phyloP scores from a whole-genome alignment of 805 yeast species.

The Lachancea waltii region DNA sequence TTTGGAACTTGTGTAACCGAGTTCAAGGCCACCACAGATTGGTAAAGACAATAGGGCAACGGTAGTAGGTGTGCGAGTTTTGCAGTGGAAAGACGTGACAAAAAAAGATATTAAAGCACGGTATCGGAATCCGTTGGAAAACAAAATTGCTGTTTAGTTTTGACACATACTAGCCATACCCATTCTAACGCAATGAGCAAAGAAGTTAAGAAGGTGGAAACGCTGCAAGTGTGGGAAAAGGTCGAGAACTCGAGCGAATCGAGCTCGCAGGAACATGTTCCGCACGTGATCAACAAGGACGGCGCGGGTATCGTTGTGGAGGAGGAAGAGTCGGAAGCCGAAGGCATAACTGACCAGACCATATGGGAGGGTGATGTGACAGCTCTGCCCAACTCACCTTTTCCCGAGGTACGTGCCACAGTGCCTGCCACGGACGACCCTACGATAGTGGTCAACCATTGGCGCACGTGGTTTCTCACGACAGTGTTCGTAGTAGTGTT shows the following conservation, averaged over 20 bases:
- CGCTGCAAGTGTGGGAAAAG: not conserved
- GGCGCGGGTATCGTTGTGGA: too few relatives aligned
- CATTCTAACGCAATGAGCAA: conserved; percentile 5
- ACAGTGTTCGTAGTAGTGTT: conserved; percentile 46
- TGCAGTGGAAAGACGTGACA: too few relatives aligned
- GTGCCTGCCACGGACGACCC: conserved; percentile 50
- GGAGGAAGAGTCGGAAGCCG: not conserved
- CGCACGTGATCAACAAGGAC: too few relatives aligned
- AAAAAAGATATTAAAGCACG: too few relatives aligned
- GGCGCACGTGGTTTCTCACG: conserved; percentile 50
- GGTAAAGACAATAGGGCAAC: too few relatives aligned
- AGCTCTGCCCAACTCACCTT: conserved; percentile 26
- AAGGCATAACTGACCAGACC: not conserved
- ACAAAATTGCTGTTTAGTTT: too few relatives aligned
- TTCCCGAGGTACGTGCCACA: conserved; percentile 54
- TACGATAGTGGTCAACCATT: conserved; percentile 41
- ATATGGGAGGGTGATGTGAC: conserved; percentile 25
- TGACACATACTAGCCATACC: too few relatives aligned
- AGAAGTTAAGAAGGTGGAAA: conserved; percentile 4
- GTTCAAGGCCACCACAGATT: too few relatives aligned
- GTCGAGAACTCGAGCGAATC: not conserved
- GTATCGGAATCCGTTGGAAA: too few relatives aligned
- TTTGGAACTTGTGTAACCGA: too few relatives aligned
- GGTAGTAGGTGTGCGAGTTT: too few relatives aligned
- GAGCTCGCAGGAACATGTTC: not conserved